Conservation (phyloP, 495 filamentous ascomycete genomes). For the Lepidopterella palustris region DNA sequence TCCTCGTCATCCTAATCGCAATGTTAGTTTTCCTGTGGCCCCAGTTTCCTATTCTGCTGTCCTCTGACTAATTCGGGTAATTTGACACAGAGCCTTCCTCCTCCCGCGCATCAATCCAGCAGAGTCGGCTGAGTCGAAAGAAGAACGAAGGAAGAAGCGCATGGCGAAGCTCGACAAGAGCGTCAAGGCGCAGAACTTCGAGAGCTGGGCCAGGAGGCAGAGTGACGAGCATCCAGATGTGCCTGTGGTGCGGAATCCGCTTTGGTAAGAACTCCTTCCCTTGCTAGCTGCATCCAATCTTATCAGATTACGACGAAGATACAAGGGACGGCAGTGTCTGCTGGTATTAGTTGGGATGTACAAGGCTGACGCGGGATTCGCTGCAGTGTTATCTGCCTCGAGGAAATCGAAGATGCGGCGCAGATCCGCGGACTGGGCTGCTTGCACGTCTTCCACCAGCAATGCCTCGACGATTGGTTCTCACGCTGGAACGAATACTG, state of each 20-base stretch:
- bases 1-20: constrained; percentile 11
- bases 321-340: too few relatives aligned
- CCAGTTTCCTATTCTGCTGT: background rate
- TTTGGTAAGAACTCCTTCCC: too few relatives aligned
- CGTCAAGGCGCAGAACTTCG: constrained; percentile 20
- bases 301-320: too few relatives aligned
- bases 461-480: constrained; percentile 28
- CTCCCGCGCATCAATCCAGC: constrained; percentile 1
- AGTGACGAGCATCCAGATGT: constrained; percentile 12
- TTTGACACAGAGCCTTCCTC: constrained; percentile 1
- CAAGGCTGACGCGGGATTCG: background rate
- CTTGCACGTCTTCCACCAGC: constrained; percentile 27
- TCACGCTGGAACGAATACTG: constrained; percentile 25
- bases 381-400: constrained; percentile 25
- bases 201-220: constrained; percentile 18
- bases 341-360: background rate
- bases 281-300: too few relatives aligned
- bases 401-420: constrained; percentile 20
- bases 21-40: constrained; percentile 1
- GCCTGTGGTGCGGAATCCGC: background rate
- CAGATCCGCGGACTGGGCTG: constrained; percentile 27
- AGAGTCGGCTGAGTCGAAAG: constrained; percentile 6
- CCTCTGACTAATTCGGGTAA: background rate
- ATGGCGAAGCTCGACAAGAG: constrained; percentile 14
- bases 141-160: constrained; percentile 16